phyloP scores from a whole-genome alignment of 176 grass and related monocot species.

The Avena eriantha region DNA sequence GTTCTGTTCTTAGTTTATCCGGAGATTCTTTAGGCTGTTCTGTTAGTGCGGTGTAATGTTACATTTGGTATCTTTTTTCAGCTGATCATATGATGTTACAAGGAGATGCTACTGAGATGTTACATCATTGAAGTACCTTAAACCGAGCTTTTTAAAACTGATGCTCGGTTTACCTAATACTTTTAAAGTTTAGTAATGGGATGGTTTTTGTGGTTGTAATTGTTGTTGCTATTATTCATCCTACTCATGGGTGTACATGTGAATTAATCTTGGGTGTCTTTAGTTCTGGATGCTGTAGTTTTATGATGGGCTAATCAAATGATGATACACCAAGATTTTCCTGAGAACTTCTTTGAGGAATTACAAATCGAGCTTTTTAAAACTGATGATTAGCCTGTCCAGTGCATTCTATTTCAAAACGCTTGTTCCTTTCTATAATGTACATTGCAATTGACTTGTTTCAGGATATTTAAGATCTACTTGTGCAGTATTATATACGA shows the following conservation, averaged over 20 bases:
- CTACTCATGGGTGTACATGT: too few relatives aligned
- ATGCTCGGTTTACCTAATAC: too few relatives aligned
- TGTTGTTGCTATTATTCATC: too few relatives aligned
- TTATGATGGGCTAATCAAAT: slow-evolving; percentile 35
- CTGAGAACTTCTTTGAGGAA: slow-evolving; percentile 38
- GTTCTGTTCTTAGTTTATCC: too few relatives aligned
- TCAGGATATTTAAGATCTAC: background rate
- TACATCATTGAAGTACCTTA: background rate
- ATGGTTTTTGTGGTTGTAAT: too few relatives aligned
- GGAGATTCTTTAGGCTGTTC: too few relatives aligned
- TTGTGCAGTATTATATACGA: too few relatives aligned
- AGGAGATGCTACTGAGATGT: too few relatives aligned
- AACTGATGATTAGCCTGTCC: slow-evolving; percentile 51
- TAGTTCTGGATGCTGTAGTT: background rate
- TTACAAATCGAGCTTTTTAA: slow-evolving; percentile 51
- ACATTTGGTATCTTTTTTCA: too few relatives aligned
- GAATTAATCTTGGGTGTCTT: background rate
- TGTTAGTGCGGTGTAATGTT: background rate
- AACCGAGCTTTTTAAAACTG: too few relatives aligned
- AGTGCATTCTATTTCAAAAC: background rate
- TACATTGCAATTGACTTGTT: background rate
- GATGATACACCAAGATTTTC: slow-evolving; percentile 24
- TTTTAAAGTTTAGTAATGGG: too few relatives aligned
- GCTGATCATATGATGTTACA: too few relatives aligned
- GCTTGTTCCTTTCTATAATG: background rate